Base-by-base conservation (phyloP, 2,329 filamentous ascomycete species). In the Colletotrichum agaves region DNA sequence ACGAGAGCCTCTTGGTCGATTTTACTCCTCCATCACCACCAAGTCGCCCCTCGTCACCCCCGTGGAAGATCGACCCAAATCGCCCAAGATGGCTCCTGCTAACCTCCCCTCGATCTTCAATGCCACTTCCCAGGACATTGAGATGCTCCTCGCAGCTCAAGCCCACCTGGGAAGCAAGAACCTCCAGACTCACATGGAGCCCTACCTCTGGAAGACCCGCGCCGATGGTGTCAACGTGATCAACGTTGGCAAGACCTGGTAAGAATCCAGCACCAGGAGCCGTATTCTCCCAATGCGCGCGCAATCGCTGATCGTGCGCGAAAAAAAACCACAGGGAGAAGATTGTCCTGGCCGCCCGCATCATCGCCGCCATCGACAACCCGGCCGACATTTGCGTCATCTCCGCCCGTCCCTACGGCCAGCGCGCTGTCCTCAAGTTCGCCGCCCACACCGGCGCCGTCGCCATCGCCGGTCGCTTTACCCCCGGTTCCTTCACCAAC, bases 231-330 rank as follows among this genome's bases (percentile, higher is more conserved):
- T 99, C 87, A 99, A 99, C 84, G 90, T 99, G 75, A 89, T 99
- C 85, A 99, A 99, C 91, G 93, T 99, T 85, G 94, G 95, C 88
- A 99, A 99, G 93, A 99, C 96, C 85, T 99, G 94, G 94, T 97
- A 91, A 75, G 91, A 82, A 71, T n/a, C 19, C 21, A 7, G 17
- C 11, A 52, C 47, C 23, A 52, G 23, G 4, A 52, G 13, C 55
- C 6, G 11, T 23, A 37, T 23, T n/a, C 6, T 39, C 41, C 31
- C 21, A 39, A 1, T 33, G 31, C 15, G 41, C 13, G 35, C 44
- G 7, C 33, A 31, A 5, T 23, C 49, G 50, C 70, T 68, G 61
- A 68, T 61, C 41, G 60, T 41, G 44, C 58, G 53, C 57, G 50
- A 27, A 27, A 27, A 27, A 27, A 2, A 7, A 57, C 66, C 70